Evolutionary conservation across 306 rosid genomes (phyloP), one percentile per base, ranked within the genome.

Genomic region (Corylus heterophylla): DNA sequence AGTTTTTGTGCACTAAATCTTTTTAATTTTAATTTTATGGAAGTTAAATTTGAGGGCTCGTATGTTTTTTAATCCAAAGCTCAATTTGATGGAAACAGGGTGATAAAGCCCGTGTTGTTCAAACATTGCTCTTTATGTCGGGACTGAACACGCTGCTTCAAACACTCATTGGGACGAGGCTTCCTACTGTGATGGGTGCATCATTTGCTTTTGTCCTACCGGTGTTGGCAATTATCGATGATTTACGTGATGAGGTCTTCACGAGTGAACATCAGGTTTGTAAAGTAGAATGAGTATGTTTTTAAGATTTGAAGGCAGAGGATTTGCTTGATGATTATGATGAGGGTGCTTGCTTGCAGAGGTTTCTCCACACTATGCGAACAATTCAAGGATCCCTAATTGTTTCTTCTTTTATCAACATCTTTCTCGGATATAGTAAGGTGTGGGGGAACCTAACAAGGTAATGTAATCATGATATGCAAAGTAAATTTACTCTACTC

Each of bases 71-170:
- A 63, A 16, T 42, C 17, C 25, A 3, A 68, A 68, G 7, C 49
- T 12, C 37, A 47, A 25, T 71, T 56, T 37, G 31, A 49, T 29
- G 31, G 16, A 77, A 76, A 45, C 66, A 96, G 99, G 89, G 91
- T 29, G 99, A 96, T 84, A 93, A 90, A 83, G 99, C 99, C 18
- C 89, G 96, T 0, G 99, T 96, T 80, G 90, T 96, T 78, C 97
- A 96, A 75, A 77, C 96, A 4, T 74, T 93, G 91, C 85, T 96
- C 78, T 88, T 93, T 74, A 90, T 90, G 96, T 79, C 98, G 35
- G 99, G 85, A 61, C 25, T 93, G 71, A 96, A 90, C 91, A 96
- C 99, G 14, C 80, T 96, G 76, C 81, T 93, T 78, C 99, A 93
- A 77, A 89, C 98, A 3, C 66, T 77, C 76, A 18, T 96, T 29